These are phyloP conservation scores for Plenodomus biglobosus DNA, from an alignment of 2,329 filamentous ascomycete species.

Conservation along the genomic window DNA sequence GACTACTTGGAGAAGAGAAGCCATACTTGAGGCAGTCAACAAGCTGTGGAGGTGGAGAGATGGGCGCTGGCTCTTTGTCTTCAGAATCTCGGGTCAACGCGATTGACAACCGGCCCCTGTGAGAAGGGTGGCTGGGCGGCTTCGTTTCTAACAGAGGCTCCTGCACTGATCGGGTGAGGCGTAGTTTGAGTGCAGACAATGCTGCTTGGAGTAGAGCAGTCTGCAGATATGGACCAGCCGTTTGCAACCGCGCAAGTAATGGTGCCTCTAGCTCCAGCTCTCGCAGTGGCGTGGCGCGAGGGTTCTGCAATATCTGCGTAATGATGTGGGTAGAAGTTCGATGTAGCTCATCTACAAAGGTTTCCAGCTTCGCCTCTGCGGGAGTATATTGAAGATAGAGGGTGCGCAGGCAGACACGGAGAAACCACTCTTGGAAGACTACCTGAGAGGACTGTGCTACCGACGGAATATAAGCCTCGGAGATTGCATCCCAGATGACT, in stretches of 20 bases:
- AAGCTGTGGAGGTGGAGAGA: constrained; percentile 66
- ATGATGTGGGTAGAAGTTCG: constrained; percentile 67
- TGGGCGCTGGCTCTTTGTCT: constrained; percentile 36
- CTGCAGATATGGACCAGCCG: constrained; percentile 66
- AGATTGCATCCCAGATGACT: constrained; percentile 69
- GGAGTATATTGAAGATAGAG: constrained; percentile 51
- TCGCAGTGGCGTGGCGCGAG: constrained; percentile 61
- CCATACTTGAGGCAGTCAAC: constrained; percentile 83
- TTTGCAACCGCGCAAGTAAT: constrained; percentile 68
- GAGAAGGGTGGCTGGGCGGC: constrained; percentile 17
- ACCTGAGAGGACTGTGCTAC: constrained; percentile 54
- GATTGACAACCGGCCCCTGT: constrained; percentile 36
- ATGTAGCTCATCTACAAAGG: constrained; percentile 65
- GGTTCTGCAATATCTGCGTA: constrained; percentile 66
- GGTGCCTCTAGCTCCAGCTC: constrained; percentile 69
- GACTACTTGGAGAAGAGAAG: constrained; percentile 72
- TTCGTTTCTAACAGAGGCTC: constrained; percentile 27
- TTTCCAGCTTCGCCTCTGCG: constrained; percentile 39
- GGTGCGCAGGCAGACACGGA: constrained; percentile 66
- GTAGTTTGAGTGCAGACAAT: constrained; percentile 70
- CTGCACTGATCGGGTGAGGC: constrained; percentile 32
- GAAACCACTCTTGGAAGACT: constrained; percentile 65
- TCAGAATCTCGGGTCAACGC: constrained; percentile 33
- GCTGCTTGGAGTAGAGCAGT: constrained; percentile 78
- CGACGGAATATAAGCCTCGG: constrained; percentile 60